Percentiles rank a stretch among this genome's conserved stretches.
phyloP scores from a whole-genome alignment of 1,139 yeast species.

The Taphrina flavorubra region DNA sequence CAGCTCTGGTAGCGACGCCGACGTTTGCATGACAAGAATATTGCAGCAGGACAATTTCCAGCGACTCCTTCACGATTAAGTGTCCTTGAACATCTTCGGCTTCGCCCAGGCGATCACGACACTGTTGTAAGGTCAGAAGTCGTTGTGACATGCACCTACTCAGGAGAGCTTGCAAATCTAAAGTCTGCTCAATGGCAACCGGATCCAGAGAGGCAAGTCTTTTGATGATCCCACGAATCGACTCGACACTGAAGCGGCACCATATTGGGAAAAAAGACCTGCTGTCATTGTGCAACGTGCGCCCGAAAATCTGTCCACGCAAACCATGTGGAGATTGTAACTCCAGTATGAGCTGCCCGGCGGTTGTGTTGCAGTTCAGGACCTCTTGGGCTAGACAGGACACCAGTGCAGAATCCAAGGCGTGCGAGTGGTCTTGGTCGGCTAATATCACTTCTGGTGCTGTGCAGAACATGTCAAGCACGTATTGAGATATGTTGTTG shows the following conservation, averaged over 20 bases:
- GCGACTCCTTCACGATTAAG: background rate
- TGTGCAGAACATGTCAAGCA: constrained; percentile 19
- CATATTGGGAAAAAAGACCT: constrained; percentile 14
- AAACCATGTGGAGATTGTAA: constrained; percentile 4
- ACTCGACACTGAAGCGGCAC: constrained; percentile 15
- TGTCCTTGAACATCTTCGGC: constrained; percentile 3
- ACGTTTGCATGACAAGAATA: constrained; percentile 2
- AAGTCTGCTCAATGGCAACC: background rate
- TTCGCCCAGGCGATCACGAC: background rate
- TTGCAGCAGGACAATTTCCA: constrained; percentile 3
- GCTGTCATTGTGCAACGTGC: constrained; percentile 11
- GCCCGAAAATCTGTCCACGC: constrained; percentile 8
- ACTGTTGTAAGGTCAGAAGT: background rate
- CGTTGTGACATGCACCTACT: background rate
- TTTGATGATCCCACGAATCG: constrained; percentile 7
- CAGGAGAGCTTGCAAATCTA: background rate
- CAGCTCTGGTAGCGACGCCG: constrained; percentile 13
- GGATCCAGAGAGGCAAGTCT: constrained; percentile 7
- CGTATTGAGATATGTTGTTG: background rate
- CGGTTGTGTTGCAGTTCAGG: background rate
- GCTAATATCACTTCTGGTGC: constrained; percentile 24
- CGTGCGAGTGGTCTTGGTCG: constrained; percentile 12
- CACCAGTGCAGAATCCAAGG: constrained; percentile 5
- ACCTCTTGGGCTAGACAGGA: background rate
- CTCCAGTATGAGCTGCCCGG: constrained; percentile 6